These are phyloP conservation scores for Metschnikowia arizonensis DNA, from an alignment of 805 yeast species.

Conservation along the genomic window DNA sequence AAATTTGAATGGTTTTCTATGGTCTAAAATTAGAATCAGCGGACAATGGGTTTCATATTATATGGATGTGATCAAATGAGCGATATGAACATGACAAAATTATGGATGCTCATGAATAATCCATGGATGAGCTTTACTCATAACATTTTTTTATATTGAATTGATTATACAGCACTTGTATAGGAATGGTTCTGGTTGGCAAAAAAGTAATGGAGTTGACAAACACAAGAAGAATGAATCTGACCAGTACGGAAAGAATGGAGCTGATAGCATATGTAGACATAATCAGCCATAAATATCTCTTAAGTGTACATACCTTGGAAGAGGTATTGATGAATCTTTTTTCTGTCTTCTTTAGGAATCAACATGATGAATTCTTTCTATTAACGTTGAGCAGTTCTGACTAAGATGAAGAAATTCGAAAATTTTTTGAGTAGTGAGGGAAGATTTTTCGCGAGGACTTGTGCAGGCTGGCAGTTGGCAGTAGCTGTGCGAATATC, in stretches of 20 bases:
- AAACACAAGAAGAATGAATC: too few relatives aligned
- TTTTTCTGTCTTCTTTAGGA: constrained; percentile 99
- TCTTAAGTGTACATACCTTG: constrained; percentile 67
- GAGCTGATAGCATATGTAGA: neutral
- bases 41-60: too few relatives aligned
- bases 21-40: neutral
- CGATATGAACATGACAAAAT: too few relatives aligned
- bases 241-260: too few relatives aligned
- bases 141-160: too few relatives aligned
- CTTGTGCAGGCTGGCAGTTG: constrained; percentile 12
- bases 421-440: constrained; percentile 13
- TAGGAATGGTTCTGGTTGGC: too few relatives aligned
- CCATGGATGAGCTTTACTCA: too few relatives aligned
- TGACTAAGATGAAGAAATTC: constrained; percentile 13
- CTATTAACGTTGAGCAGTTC: constrained; percentile 19
- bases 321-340: constrained; percentile 98
- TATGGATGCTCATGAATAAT: too few relatives aligned
- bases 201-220: too few relatives aligned
- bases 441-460: constrained; percentile 19
- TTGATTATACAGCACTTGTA: too few relatives aligned
- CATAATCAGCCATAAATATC: neutral
- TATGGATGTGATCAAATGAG: too few relatives aligned
- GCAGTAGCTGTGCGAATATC: neutral
- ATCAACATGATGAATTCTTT: constrained; percentile 68
- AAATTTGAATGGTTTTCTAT: neutral